Percentiles rank a stretch among this genome's conserved stretches.
Evolutionary conservation across 2,329 filamentous ascomycete genomes (phyloP).

Genomic region (Pseudonectria foliicola): DNA sequence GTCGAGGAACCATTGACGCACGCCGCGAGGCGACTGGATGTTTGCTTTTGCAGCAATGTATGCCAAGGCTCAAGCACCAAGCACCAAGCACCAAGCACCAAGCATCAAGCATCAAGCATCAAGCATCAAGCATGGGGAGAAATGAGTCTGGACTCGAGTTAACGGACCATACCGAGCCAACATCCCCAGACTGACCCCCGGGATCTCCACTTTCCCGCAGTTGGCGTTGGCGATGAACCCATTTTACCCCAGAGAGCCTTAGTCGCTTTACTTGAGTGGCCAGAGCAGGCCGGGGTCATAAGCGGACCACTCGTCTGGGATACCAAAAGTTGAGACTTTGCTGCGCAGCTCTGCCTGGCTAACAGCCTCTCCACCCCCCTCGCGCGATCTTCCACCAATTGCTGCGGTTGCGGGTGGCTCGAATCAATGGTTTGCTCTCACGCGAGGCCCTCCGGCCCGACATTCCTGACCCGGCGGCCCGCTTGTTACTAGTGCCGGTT

Average conservation of each 20-base stretch:
- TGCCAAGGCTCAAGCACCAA: too few species aligned
- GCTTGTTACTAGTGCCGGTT: too few species aligned
- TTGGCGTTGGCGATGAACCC: background rate
- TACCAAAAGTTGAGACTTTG: conserved; percentile 5
- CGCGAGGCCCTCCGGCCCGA: background rate
- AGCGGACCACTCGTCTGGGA: conserved; percentile 13
- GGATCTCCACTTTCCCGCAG: background rate
- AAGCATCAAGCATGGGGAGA: too few species aligned
- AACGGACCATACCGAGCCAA: too few species aligned
- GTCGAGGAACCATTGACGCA: too few species aligned
- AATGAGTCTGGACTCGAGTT: too few species aligned
- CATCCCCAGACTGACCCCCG: background rate
- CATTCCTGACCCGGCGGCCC: too few species aligned
- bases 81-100: too few species aligned
- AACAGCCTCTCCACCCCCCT: conserved; percentile 3
- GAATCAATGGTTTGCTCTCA: background rate
- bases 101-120: too few species aligned
- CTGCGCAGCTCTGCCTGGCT: background rate
- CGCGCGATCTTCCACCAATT: conserved; percentile 21
- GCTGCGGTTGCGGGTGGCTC: conserved; percentile 1
- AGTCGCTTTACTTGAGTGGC: background rate
- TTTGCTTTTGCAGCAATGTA: too few species aligned
- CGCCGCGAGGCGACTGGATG: too few species aligned
- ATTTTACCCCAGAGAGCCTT: conserved; percentile 1
- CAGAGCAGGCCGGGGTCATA: conserved; percentile 7